Evolutionary conservation across 2,329 filamentous ascomycete genomes (phyloP).

Genomic region (Lasiodiplodia sp.): DNA sequence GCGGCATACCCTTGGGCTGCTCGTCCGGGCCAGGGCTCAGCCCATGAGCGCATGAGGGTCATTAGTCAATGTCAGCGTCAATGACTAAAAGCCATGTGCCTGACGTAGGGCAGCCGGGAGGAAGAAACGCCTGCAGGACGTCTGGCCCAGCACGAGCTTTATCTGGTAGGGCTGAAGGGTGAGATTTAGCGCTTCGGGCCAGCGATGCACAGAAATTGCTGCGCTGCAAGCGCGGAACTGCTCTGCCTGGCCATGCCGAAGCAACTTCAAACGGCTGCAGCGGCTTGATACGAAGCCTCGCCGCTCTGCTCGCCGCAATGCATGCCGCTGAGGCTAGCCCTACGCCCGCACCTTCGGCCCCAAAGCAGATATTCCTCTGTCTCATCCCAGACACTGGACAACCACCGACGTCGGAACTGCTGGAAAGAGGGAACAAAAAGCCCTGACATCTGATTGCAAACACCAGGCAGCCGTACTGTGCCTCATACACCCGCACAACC

Average conservation of each 20-base stretch:
- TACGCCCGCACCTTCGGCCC: conserved; percentile 7
- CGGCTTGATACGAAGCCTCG: conserved; percentile 23
- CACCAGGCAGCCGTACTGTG: neutral
- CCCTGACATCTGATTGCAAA: conserved; percentile 17
- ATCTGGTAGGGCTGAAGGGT: conserved; percentile 31
- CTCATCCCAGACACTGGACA: neutral
- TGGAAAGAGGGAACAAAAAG: neutral
- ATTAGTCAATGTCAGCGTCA: conserved; percentile 24
- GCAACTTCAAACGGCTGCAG: conserved; percentile 12
- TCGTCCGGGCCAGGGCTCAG: conserved; percentile 3
- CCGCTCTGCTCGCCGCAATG: conserved; percentile 7
- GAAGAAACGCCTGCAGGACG: conserved; percentile 25
- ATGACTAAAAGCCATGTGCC: conserved; percentile 30
- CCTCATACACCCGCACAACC: neutral
- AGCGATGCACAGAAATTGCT: conserved; percentile 7
- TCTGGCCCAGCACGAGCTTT: conserved; percentile 16
- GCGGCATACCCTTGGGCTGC: conserved; percentile 6
- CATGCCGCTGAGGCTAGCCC: conserved; percentile 22
- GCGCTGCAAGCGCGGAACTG: conserved; percentile 3
- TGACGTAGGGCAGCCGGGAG: conserved; percentile 28
- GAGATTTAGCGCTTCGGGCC: conserved; percentile 28
- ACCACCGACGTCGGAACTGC: neutral
- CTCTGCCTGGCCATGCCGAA: neutral
- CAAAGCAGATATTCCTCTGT: conserved; percentile 12
- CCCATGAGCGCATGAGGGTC: conserved; percentile 22